Conservation (phyloP, 163 green algal genomes). For the Prototheca cutis region DNA sequence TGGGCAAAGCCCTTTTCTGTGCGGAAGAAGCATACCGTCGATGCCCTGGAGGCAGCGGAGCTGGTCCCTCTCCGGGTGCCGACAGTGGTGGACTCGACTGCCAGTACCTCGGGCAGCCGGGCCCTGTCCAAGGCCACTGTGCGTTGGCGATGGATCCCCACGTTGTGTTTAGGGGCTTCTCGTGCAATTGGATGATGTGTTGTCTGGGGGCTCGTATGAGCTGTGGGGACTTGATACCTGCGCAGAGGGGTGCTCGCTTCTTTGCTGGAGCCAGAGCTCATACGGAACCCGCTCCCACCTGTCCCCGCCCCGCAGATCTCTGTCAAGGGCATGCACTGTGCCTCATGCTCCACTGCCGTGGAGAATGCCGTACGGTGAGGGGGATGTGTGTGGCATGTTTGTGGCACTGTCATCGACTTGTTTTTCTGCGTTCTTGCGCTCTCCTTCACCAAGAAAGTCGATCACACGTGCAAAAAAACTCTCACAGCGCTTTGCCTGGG, state of each 20-base stretch:
- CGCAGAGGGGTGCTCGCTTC: background rate
- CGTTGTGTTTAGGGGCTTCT: background rate
- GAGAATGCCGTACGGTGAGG: constrained; percentile 47
- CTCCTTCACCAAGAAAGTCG: background rate
- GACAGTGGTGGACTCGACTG: too few relatives aligned
- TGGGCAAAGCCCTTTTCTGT: background rate
- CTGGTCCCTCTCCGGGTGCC: constrained; percentile 1
- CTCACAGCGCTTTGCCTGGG: constrained; percentile 30
- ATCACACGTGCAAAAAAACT: background rate
- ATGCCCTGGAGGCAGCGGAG: background rate
- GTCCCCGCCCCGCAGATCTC: constrained; percentile 31
- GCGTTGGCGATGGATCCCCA: background rate
- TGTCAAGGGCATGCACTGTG: constrained; percentile 78
- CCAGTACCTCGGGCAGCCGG: too few relatives aligned
- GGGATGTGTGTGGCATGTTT: constrained; percentile 26
- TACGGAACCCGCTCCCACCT: background rate
- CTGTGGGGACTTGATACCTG: background rate
- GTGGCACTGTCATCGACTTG: background rate
- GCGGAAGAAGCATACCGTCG: constrained; percentile 6
- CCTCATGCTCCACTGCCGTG: constrained; percentile 55
- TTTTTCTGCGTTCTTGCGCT: too few relatives aligned
- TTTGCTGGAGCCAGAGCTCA: background rate
- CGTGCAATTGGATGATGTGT: background rate
- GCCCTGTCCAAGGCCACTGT: background rate
- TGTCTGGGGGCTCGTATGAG: background rate